Evolutionary conservation across 768 basidiomycete genomes (phyloP), one percentile per base, ranked within the genome.

Genomic region (Rhizopogon vinicolor): DNA sequence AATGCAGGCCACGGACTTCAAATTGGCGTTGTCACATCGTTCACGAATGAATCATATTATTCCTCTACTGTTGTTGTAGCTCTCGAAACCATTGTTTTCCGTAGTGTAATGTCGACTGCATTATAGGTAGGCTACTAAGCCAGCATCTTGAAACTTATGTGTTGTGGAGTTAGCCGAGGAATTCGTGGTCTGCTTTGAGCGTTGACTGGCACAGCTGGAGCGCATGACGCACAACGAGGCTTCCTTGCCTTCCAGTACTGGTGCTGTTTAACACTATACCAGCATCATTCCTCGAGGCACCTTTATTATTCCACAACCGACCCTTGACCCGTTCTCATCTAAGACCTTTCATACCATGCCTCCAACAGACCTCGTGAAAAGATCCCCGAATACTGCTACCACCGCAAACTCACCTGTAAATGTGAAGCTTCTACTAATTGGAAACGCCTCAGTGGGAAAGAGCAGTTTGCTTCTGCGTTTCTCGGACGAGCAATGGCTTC

Each of bases 401-500:
- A 61, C 63, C 3, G 8, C 56, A 1, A 58, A 74, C 41, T 7
- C 58, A 29, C 70, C 70, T 16, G 76, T 89, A 43, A 93, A 92
- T 53, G 84, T 87, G 68, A 93, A 93, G 72, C 78, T 93, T 2
- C 80, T 93, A 8, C 77, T 93, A 33, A 93, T 93, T 49, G 90
- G 90, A 37, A 92, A 92, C 65, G 88, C 89, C 9, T 91, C 89
- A 3, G 96, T 98, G 14, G 96, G 96, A 62, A 91, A 94, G 78
- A 92, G 89, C 59, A 93, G 91, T 62, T 76, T 98, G 13, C 70
- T 98, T 3, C 75, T 98, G 8, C 82, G 96, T n/a, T 98, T 98
- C 76, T 94, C 94, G 2, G 95, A 98, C 67, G 91, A 96, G 72
- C 90, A 92, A 63, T 98, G 94, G 87, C 74, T 98, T 18, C 86